Evolutionary conservation across 1,284 basidiomycete genomes (phyloP).

Genomic region (Melampsora americana): DNA sequence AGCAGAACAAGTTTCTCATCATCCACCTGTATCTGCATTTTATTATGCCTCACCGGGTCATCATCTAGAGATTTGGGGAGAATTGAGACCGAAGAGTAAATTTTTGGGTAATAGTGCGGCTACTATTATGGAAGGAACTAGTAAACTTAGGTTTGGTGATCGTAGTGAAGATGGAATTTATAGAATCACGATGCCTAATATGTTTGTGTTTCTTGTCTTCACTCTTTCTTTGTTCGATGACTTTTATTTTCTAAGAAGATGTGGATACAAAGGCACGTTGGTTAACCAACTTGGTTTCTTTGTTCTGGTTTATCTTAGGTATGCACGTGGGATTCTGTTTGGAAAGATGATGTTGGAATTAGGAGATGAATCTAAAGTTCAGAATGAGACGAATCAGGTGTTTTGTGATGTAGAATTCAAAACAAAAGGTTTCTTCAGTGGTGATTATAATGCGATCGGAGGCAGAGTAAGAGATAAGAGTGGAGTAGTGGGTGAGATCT

Average conservation of each 20-base stretch:
- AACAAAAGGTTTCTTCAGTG: slow-evolving; percentile 96
- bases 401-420: slow-evolving; percentile 91
- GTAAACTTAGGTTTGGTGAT: slow-evolving; percentile 67
- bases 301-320: slow-evolving; percentile 55
- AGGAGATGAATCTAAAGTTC: slow-evolving; percentile 82
- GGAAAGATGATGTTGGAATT: slow-evolving; percentile 84
- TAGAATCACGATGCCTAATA: slow-evolving; percentile 89
- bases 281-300: neutral
- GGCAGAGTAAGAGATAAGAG: slow-evolving; percentile 66
- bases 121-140: slow-evolving; percentile 59
- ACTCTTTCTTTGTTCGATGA: neutral
- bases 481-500: slow-evolving; percentile 69
- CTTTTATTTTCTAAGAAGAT: neutral
- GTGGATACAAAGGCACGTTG: too few species aligned
- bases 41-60: slow-evolving; percentile 95
- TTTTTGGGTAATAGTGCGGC: slow-evolving; percentile 96
- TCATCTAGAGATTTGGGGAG: slow-evolving; percentile 73
- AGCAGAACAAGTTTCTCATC: slow-evolving; percentile 73
- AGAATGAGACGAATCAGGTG: slow-evolving; percentile 73
- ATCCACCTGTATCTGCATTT: slow-evolving; percentile 89
- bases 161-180: slow-evolving; percentile 85
- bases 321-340: slow-evolving; percentile 77
- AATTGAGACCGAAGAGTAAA: slow-evolving; percentile 89
- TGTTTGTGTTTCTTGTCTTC: slow-evolving; percentile 56
- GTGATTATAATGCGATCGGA: slow-evolving; percentile 89